Evolutionary conservation across 768 basidiomycete genomes (phyloP), one percentile per base, ranked within the genome.

Genomic region (Lyophyllum shimeji): DNA sequence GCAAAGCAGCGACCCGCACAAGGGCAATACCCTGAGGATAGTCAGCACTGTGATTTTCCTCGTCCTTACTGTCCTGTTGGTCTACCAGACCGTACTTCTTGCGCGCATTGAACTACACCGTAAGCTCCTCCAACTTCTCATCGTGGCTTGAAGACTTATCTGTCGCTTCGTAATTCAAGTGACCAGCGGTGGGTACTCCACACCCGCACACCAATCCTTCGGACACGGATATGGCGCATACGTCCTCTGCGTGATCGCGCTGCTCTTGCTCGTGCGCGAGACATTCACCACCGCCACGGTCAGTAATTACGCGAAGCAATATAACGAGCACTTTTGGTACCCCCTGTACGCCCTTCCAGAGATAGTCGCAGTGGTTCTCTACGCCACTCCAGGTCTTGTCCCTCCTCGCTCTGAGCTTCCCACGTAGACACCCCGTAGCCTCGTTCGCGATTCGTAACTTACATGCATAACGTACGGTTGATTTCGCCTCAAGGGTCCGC

Each of bases 251-350:
- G 17, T 63, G n/a, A 74, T 78, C 29, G 66, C 74, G 1, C 11
- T 67, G 0, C 59, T 78, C 7, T 66, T 79, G 12, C 65, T 80
- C 4, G 52, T 77, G 7, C 70, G 77, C n/a, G 73, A 78, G 52
- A 55, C 57, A 1, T 80, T 74, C 59, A 47, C 66, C 20, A 67
- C 66, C 0, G 75, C 66, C 8, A 77, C 76, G 0, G 47, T 75
- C 1, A 59, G 52, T 21, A 59, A 74, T 31, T 31, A 55, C 4
- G 18, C 39, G 1, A 69, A 61, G 39, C 63, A 69, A 50, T 62
- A 66, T 21, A 62, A 71, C 18, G 78, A 80, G 52, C 63, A 59
- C 21, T 59, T 69, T 4, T 78, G 77, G 76, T 79, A 78, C 53
- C 76, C 77, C 0, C 58, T 80, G 1, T 60, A 72, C 4, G 74